phyloP scores from a whole-genome alignment of 2,329 filamentous ascomycete genomes.

The Calonectria ilicicola region DNA sequence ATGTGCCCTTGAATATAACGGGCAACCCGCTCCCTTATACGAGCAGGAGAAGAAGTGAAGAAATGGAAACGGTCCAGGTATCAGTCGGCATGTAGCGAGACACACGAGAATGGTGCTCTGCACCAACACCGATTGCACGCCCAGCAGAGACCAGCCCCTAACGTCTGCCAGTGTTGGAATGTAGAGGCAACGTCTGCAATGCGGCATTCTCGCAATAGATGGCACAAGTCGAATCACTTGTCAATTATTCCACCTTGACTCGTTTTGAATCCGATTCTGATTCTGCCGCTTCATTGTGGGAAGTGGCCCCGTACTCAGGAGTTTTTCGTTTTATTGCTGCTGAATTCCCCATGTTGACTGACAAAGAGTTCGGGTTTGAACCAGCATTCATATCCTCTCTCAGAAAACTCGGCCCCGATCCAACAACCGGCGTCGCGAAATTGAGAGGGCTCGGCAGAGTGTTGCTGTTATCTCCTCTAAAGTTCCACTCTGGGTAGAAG shows the following conservation, averaged over 20 bases:
- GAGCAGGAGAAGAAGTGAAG: conserved; percentile 9
- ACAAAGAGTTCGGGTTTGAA: conserved; percentile 32
- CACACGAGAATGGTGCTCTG: conserved; percentile 4
- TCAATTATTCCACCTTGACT: conserved; percentile 61
- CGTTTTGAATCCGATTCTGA: conserved; percentile 63
- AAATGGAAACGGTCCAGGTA: not conserved
- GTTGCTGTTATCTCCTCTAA: conserved; percentile 78
- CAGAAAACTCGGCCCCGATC: conserved; percentile 72
- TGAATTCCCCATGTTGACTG: conserved; percentile 33
- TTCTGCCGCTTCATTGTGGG: conserved; percentile 56
- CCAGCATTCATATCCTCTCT: conserved; percentile 60
- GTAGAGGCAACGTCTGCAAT: conserved; percentile 18
- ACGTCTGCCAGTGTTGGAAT: conserved; percentile 25
- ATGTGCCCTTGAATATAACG: conserved; percentile 1
- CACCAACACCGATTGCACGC: conserved; percentile 25
- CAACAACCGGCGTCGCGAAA: conserved; percentile 84
- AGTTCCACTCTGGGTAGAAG: conserved; percentile 94
- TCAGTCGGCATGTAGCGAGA: not conserved
- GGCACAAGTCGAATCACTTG: not conserved
- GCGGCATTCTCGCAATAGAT: conserved; percentile 17
- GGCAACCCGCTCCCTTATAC: not conserved
- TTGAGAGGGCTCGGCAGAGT: conserved; percentile 93
- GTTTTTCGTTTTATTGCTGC: conserved; percentile 66
- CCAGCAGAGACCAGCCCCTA: conserved; percentile 34
- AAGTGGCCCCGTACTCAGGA: conserved; percentile 60